These are phyloP conservation scores for Coelastrella sp. DNA, from an alignment of 139 green algal species.

Conservation along the genomic window DNA sequence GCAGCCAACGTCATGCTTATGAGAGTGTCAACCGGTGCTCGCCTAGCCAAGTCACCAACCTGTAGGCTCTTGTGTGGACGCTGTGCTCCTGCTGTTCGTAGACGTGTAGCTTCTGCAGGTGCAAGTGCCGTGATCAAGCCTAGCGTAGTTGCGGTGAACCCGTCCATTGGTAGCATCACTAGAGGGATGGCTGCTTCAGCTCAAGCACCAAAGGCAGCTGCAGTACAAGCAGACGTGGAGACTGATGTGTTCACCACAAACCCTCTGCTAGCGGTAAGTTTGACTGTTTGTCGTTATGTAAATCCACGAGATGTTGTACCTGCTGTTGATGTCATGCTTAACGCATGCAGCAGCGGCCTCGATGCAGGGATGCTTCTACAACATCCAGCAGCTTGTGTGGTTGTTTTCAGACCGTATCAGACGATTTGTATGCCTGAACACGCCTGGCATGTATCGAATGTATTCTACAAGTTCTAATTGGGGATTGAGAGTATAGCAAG, in stretches of 20 bases:
- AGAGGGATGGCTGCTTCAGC: conserved; percentile 28
- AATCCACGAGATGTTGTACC: too few species aligned
- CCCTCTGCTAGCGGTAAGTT: conserved; percentile 39
- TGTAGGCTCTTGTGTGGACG: conserved; percentile 35
- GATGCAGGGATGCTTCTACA: too few species aligned
- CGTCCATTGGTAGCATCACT: background rate
- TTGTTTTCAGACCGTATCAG: too few species aligned
- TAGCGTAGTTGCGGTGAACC: background rate
- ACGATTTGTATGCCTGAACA: too few species aligned
- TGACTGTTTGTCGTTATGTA: background rate
- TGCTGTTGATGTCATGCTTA: background rate
- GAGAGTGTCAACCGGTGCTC: conserved; percentile 27
- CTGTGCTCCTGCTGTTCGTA: conserved; percentile 30
- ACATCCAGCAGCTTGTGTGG: too few species aligned
- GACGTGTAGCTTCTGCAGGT: background rate
- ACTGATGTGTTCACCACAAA: conserved; percentile 20
- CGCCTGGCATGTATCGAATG: too few species aligned
- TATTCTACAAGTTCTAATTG: too few species aligned
- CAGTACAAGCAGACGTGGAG: background rate
- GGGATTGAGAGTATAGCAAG: too few species aligned
- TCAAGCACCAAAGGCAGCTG: conserved; percentile 13
- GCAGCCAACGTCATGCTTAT: conserved; percentile 20
- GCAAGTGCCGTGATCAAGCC: background rate
- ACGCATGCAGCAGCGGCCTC: background rate
- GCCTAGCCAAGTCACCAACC: background rate